Base-by-base conservation (phyloP, 1,284 basidiomycete species). In the Ceratobasidium sp. region DNA sequence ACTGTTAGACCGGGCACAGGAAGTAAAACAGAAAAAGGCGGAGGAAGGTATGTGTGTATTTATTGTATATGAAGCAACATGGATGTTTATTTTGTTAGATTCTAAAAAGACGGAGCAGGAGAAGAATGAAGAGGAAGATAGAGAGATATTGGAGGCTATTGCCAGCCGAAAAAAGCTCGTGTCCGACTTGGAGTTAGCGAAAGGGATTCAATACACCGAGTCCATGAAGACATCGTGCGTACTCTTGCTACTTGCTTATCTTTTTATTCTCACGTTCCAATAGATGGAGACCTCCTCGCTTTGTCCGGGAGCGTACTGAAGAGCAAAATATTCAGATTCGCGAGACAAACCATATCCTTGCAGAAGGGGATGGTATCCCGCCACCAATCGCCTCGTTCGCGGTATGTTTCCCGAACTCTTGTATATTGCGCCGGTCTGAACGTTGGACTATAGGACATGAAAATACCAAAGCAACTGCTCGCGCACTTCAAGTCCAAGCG, bases 381-480 rank as follows among this genome's bases (percentile, higher is more conserved):
- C 95, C 96, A 23, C 94, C 96, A 0, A 98, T 98, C 71, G 90
- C 95, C 75, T 89, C 93, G 77, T 99, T 99, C 82, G 86, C 86
- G 49, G 93, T 94, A 79, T 76, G 88, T 80, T 30, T 2, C 44
- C n/a, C 59, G 18, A 3, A 62, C 30, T n/a, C 32, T 23, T 26
- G 0, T 16, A 26, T 28, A n/a, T 55, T 64, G 67, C 72, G 28
- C 55, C 47, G 75, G 18, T 70, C 76, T 58, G 79, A 66, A 30
- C 26, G 72, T 75, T 35, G 75, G 58, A 50, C 30, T 75, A 26
- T 75, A 95, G 90, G 98, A 99, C 80, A 99, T 99, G 98, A 98
- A 98, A 85, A 89, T 99, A 9, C 98, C 97, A 1, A 85, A 87
- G 43, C 87, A 91, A 7, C 88, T 99, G 28, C 83, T 99, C 41